A percentile compares a stretch with the other conserved stretches of the same genome.
phyloP scores from a whole-genome alignment of 2,329 filamentous ascomycete species.

The Fusarium albidum region DNA sequence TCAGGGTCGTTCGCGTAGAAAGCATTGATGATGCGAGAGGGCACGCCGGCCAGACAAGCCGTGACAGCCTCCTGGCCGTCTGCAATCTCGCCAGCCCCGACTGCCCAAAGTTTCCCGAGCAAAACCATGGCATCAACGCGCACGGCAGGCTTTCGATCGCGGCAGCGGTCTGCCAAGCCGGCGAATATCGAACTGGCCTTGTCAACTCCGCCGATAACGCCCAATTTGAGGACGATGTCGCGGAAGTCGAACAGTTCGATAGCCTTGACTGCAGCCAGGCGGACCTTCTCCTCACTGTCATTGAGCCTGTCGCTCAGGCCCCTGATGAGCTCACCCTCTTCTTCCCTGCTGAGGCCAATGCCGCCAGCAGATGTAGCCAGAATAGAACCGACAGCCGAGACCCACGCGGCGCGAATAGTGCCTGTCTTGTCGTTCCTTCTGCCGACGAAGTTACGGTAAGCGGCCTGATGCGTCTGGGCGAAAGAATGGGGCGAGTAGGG shows the following conservation, averaged over 20 bases:
- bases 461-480: slow-evolving; percentile 77
- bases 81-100: slow-evolving; percentile 85
- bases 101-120: slow-evolving; percentile 90
- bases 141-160: slow-evolving; percentile 83
- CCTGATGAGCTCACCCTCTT: slow-evolving; percentile 78
- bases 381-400: slow-evolving; percentile 83
- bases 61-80: slow-evolving; percentile 80
- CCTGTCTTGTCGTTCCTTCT: slow-evolving; percentile 87
- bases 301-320: slow-evolving; percentile 81
- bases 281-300: slow-evolving; percentile 90
- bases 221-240: slow-evolving; percentile 84
- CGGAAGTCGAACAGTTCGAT: slow-evolving; percentile 82
- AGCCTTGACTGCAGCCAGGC: slow-evolving; percentile 86
- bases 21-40: slow-evolving; percentile 83
- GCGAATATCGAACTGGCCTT: slow-evolving; percentile 81
- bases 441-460: slow-evolving; percentile 86
- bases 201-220: slow-evolving; percentile 75
- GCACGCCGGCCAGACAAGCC: slow-evolving; percentile 80
- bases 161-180: slow-evolving; percentile 85
- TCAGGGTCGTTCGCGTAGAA: slow-evolving; percentile 91
- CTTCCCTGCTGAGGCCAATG: slow-evolving; percentile 84
- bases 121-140: slow-evolving; percentile 88
- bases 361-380: slow-evolving; percentile 90
- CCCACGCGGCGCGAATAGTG: slow-evolving; percentile 86
- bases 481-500: slow-evolving; percentile 91